Base-by-base conservation (phyloP, 139 green algal species). In the Deuterostichococcus epilithicus region DNA sequence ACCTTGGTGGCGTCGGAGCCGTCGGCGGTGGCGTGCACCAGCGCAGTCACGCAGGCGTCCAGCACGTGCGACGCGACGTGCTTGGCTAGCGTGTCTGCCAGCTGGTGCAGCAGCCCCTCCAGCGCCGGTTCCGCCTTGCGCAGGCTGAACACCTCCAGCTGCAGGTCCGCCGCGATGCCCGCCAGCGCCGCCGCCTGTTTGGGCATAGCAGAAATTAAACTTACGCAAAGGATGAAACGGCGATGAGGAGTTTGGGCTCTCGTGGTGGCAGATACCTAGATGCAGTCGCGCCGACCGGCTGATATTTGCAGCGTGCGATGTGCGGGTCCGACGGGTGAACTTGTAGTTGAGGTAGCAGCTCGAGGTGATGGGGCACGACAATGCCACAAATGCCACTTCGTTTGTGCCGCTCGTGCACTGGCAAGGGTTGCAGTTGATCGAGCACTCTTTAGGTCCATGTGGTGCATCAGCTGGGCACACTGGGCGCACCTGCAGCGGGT, bases 71-170 rank as follows among this genome's bases (percentile, higher is more conserved):
- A 58, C 15, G 42, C 47, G 1, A 85, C 38, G 63, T 83, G 77
- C 73, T 74, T 42, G 37, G 72, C 45, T 26, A 73, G 25, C 37
- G 28, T 68, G 59, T 81, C 10, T 26, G 71, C 77, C 70, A 78
- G 71, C 52, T 63, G 52, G 32, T 37, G 52, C 28, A 88, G 72
- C 68, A 90, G 76, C 8, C 35, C 36, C 20, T 66, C n/a, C 44
- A 86, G 83, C 6, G 26, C 69, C 10, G 72, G 73, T 67, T 87
- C 82, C 70, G 90, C 70, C 28, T 80, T 68, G 32, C 80, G 77
- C 47, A 94, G 81, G 26, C 78, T 78, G 69, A 85, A 94, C 30
- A 89, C 59, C 73, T 94, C 89, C 76, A 94, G 73, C 44, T 86
- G 82, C 37, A 94, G 72, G 22, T 86, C 68, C 3, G 79, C 76